These are phyloP conservation scores for Leccinum subtestaceum DNA, from an alignment of 768 basidiomycete genomes.

Conservation along the genomic window DNA sequence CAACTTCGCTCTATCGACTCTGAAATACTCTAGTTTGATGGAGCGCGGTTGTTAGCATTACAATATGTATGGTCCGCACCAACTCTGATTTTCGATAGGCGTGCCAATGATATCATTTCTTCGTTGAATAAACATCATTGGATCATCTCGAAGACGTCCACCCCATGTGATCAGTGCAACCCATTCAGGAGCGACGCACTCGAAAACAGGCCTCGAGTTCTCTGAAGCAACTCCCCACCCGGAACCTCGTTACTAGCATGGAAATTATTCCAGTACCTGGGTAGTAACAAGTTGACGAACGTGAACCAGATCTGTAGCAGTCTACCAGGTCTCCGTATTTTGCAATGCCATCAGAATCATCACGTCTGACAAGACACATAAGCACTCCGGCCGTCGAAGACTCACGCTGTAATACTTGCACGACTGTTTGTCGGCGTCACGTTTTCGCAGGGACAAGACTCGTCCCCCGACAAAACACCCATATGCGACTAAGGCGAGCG, in stretches of 20 bases:
- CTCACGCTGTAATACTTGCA: slow-evolving; percentile 39
- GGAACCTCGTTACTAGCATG: slow-evolving; percentile 8
- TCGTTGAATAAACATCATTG: too few species aligned
- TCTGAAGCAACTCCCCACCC: too few species aligned
- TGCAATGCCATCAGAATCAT: neutral
- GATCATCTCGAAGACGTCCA: too few species aligned
- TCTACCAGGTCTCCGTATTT: neutral
- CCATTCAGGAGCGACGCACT: too few species aligned
- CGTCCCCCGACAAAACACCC: slow-evolving; percentile 32
- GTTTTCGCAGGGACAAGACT: slow-evolving; percentile 30
- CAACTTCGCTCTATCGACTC: too few species aligned
- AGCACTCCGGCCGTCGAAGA: neutral
- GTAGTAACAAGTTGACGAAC: slow-evolving; percentile 28
- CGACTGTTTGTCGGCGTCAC: slow-evolving; percentile 32
- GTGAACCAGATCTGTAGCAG: slow-evolving; percentile 35
- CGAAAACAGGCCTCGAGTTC: too few species aligned
- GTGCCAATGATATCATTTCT: too few species aligned
- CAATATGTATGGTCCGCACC: too few species aligned
- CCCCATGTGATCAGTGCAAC: too few species aligned
- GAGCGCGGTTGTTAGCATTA: too few species aligned
- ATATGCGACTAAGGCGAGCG: slow-evolving; percentile 29
- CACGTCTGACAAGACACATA: neutral
- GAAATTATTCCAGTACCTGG: slow-evolving; percentile 36
- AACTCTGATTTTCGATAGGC: too few species aligned
- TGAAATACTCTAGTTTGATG: too few species aligned